phyloP scores from a whole-genome alignment of 1,284 basidiomycete genomes.

The Cutaneotrichosporon sp. region DNA sequence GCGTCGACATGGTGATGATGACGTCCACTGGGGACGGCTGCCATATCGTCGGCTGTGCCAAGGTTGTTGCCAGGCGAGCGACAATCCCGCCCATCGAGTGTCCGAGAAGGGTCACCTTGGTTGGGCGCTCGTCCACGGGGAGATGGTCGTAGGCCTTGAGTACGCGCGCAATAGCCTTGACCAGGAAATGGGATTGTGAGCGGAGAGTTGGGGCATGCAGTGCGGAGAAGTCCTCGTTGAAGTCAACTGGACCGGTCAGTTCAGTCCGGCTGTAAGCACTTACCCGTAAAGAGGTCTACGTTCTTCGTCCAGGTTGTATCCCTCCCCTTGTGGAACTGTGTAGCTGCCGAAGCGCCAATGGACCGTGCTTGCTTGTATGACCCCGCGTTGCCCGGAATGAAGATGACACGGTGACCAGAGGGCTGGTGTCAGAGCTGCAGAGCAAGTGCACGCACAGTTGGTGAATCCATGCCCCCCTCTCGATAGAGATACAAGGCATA shows the following conservation, averaged over 20 bases:
- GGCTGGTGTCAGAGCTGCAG: constrained; percentile 52
- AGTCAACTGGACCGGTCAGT: constrained; percentile 69
- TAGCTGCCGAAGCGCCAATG: constrained; percentile 83
- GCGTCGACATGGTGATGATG: constrained; percentile 92
- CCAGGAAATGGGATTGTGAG: constrained; percentile 77
- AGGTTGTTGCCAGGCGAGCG: constrained; percentile 59
- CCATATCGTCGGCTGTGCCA: constrained; percentile 56
- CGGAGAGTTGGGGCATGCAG: constrained; percentile 88
- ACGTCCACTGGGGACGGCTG: constrained; percentile 59
- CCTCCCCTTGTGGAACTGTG: constrained; percentile 65
- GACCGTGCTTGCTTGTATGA: constrained; percentile 92
- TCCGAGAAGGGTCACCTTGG: constrained; percentile 71
- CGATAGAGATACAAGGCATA: constrained; percentile 90
- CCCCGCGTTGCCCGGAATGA: constrained; percentile 96
- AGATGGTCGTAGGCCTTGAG: constrained; percentile 66
- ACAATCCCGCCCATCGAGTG: constrained; percentile 99
- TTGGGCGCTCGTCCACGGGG: constrained; percentile 42
- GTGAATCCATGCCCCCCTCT: constrained; percentile 78
- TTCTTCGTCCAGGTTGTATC: constrained; percentile 46
- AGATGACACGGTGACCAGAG: constrained; percentile 76
- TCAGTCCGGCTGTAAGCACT: constrained; percentile 26
- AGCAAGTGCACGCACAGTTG: constrained; percentile 58
- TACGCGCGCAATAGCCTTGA: constrained; percentile 72
- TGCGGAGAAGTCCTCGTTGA: constrained; percentile 96
- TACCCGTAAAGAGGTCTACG: constrained; percentile 82